A percentile compares a stretch with the other conserved stretches of the same genome.
Conservation (phyloP, 345 rosid genomes). For the Gynandropsis gynandra region DNA sequence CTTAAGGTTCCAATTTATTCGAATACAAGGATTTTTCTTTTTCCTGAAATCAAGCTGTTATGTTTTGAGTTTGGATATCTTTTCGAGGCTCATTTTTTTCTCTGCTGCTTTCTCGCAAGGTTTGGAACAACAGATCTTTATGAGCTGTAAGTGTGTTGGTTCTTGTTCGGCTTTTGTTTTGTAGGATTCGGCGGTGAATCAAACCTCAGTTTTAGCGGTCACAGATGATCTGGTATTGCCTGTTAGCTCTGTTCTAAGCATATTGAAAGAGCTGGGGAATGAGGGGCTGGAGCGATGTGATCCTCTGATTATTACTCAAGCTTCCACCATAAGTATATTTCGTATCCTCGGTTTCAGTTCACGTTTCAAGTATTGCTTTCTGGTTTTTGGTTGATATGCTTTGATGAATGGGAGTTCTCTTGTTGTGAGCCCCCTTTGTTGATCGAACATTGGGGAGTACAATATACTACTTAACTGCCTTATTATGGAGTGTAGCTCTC, state of each 20-base stretch:
- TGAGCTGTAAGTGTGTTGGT: background rate
- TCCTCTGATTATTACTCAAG: conserved; percentile 54
- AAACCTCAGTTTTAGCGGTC: conserved; percentile 21
- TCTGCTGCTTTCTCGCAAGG: too few relatives aligned
- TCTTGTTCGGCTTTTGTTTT: background rate
- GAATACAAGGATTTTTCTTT: background rate
- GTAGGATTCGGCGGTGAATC: conserved; percentile 24
- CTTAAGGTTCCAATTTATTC: too few relatives aligned
- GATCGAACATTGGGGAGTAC: too few relatives aligned
- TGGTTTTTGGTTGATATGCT: background rate
- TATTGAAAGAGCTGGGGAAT: conserved; percentile 31
- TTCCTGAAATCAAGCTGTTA: conserved; percentile 13
- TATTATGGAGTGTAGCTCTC: too few relatives aligned
- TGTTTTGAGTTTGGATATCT: background rate
- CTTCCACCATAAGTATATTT: conserved; percentile 43
- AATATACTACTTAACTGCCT: too few relatives aligned
- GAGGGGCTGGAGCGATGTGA: conserved; percentile 31
- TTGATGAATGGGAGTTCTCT: background rate
- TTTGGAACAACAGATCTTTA: too few relatives aligned
- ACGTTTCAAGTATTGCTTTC: background rate
- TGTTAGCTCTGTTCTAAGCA: conserved; percentile 28
- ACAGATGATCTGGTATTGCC: conserved; percentile 30
- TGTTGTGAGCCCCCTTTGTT: too few relatives aligned
- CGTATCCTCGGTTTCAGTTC: background rate
- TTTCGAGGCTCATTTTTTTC: too few relatives aligned